These are phyloP conservation scores for Suillus lakei DNA, from an alignment of 768 basidiomycete species.

Conservation along the genomic window DNA sequence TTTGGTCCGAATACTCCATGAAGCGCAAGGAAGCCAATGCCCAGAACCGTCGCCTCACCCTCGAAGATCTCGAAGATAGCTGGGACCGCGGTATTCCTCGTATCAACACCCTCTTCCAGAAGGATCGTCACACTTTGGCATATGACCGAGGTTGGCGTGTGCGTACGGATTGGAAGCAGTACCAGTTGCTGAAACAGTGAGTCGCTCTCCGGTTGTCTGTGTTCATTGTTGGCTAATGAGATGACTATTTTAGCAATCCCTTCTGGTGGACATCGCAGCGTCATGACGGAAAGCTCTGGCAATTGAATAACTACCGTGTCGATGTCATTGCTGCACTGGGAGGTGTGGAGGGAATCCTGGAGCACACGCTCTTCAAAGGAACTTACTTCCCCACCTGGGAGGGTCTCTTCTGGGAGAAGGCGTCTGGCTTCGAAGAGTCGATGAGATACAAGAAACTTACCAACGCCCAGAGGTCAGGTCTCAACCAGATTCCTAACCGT, in stretches of 20 bases:
- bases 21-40: conserved; percentile 99
- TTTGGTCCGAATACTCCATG: conserved; percentile 99
- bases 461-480: conserved; percentile 97
- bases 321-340: conserved; percentile 98
- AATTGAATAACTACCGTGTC: conserved; percentile 97
- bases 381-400: conserved; percentile 99
- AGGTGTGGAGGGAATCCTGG: conserved; percentile 95
- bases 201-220: conserved; percentile 28
- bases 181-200: conserved; percentile 89
- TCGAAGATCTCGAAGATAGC: conserved; percentile 97
- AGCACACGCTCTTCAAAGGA: conserved; percentile 97
- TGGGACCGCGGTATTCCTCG: conserved; percentile 99
- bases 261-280: conserved; percentile 99
- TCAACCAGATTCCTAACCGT: conserved; percentile 98
- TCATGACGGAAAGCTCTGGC: conserved; percentile 96
- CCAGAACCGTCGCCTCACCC: conserved; percentile 93
- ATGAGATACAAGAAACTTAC: conserved; percentile 97
- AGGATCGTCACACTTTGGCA: conserved; percentile 96
- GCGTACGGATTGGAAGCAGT: conserved; percentile 97
- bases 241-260: conserved; percentile 65
- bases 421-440: conserved; percentile 94
- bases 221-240: conserved; percentile 16
- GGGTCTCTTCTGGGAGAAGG: conserved; percentile 99
- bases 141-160: conserved; percentile 99
- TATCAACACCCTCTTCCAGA: conserved; percentile 99